Evolutionary conservation across 495 filamentous ascomycete genomes (phyloP), one percentile per base, ranked within the genome.

Genomic region (Lentithecium fluviatile): DNA sequence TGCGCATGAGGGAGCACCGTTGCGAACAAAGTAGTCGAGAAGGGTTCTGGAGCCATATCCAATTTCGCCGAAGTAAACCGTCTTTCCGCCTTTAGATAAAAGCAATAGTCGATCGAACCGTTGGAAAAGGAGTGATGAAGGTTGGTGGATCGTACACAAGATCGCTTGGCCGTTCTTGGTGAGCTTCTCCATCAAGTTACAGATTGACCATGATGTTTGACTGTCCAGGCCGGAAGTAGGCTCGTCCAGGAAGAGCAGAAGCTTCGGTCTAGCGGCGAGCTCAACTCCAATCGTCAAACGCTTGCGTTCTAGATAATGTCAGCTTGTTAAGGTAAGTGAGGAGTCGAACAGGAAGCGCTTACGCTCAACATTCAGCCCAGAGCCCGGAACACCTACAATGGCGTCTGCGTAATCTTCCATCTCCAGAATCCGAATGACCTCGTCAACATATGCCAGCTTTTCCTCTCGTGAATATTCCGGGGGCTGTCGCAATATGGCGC

Each of bases 101-200:
- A 95, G 88, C 11, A 93, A 75, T 6, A 97, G 78, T 7, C 87
- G 82, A 68, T 97, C 92, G 65, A 97, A 97, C 54, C 87, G 82
- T 70, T 94, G 85, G 77, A 97, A 93, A 23, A 97, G 78, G 72
- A 91, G 86, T 32, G 89, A 88, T 0, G 87, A 90, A 2, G 90
- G 90, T 66, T 97, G 92, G 73, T 97, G 92, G 60, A 97, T 95
- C 3, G 90, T 95, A 70, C 88, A 91, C 19, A 95, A 79, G 69
- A 95, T 85, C 23, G 90, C 88, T 70, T 93, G 89, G 13, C 90
- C 90, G 63, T 81, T 84, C 71, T 86, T 82, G 45, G 89, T 85
- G 24, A 95, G 78, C 70, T 91, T 92, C 55, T 86, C 79, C 46
- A 95, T 78, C 29, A 95, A 78, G 29, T 81, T 78, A 52, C 86